Conservation (phyloP, 2,329 filamentous ascomycete species). For the Fusarium drepaniforme region DNA sequence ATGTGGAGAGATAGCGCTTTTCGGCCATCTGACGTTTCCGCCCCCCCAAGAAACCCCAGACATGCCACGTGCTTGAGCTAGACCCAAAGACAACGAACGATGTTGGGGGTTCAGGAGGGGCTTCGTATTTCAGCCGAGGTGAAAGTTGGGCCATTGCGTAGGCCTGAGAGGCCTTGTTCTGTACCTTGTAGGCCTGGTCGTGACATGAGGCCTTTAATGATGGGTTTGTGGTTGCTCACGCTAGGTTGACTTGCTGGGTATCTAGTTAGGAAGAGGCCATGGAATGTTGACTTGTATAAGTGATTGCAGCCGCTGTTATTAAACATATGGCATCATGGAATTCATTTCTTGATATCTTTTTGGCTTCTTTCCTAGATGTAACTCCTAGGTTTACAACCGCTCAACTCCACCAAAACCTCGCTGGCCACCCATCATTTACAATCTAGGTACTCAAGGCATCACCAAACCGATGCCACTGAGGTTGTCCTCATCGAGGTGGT, state of each 20-base stretch:
- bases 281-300: constrained; percentile 7
- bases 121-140: constrained; percentile 12
- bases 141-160: neutral
- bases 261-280: neutral
- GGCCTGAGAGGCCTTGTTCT: neutral
- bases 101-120: constrained; percentile 3
- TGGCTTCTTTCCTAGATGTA: neutral
- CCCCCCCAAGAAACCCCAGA: constrained; percentile 15
- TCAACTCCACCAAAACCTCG: constrained; percentile 9
- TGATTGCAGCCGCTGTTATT: constrained; percentile 14
- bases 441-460: constrained; percentile 62
- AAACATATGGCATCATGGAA: constrained; percentile 9
- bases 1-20: constrained; percentile 17
- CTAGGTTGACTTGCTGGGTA: neutral
- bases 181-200: neutral
- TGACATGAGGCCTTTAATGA: neutral
- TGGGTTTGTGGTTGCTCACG: neutral
- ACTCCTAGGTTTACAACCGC: neutral
- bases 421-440: neutral
- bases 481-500: constrained; percentile 80
- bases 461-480: constrained; percentile 92
- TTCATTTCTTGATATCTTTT: constrained; percentile 18
- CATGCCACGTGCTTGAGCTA: constrained; percentile 17
- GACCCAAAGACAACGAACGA: constrained; percentile 13
- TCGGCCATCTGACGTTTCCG: constrained; percentile 12